phyloP scores from a whole-genome alignment of 805 yeast species.

The Trichomonascus vanleenenianus region DNA sequence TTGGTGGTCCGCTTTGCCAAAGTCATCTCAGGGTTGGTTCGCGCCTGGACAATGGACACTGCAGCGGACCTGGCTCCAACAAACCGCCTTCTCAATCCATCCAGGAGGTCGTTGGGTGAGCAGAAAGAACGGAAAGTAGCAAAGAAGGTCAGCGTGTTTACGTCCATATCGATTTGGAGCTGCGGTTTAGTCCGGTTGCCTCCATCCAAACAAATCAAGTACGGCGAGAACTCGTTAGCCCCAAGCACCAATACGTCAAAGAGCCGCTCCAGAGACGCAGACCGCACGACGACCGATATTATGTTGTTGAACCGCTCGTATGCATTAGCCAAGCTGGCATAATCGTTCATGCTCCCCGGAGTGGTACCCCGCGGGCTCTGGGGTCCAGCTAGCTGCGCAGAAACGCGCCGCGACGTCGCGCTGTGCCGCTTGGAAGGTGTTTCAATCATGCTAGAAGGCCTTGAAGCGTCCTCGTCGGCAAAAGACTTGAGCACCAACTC shows the following conservation, averaged over 20 bases:
- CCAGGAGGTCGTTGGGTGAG: slow-evolving; percentile 45
- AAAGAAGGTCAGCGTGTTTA: slow-evolving; percentile 59
- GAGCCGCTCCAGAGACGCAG: slow-evolving; percentile 68
- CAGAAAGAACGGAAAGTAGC: slow-evolving; percentile 63
- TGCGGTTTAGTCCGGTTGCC: slow-evolving; percentile 13
- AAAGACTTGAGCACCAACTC: slow-evolving; percentile 55
- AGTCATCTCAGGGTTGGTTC: not conserved
- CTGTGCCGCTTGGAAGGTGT: slow-evolving; percentile 35
- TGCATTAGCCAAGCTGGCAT: not conserved
- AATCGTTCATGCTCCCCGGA: not conserved
- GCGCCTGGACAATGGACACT: slow-evolving; percentile 35
- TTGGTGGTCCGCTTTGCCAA: not conserved
- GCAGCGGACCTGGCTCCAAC: slow-evolving; percentile 59
- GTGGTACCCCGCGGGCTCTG: not conserved
- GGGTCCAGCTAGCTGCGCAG: not conserved
- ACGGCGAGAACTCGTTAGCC: slow-evolving; percentile 42
- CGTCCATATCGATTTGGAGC: slow-evolving; percentile 54
- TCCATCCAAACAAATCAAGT: not conserved
- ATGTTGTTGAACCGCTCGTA: not conserved
- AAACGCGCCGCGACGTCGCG: not conserved
- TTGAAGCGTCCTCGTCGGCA: slow-evolving; percentile 27
- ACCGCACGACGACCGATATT: slow-evolving; percentile 42
- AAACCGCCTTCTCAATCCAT: slow-evolving; percentile 47
- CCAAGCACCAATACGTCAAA: slow-evolving; percentile 75
- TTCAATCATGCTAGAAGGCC: slow-evolving; percentile 44